Base-by-base conservation (phyloP, 108 stramenopile species). In the Ochromonas danica region DNA sequence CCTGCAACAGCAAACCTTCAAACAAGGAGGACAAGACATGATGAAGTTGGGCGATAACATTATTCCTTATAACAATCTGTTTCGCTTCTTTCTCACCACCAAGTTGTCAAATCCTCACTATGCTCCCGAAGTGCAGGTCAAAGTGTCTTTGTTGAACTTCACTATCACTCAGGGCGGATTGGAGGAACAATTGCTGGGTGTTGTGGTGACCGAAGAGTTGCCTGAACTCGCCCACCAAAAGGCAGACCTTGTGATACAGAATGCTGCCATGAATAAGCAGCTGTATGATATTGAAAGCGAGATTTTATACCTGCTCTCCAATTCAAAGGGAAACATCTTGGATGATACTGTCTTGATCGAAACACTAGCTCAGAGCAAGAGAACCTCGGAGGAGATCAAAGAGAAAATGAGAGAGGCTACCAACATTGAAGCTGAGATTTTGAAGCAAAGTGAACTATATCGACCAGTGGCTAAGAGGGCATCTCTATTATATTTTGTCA, bases 71-170 rank as follows among this genome's bases (percentile, higher is more conserved):
- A 85, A 88, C 79, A 87, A 89, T 38, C 60, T 42, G 3, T 90
- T 90, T 75, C 43, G 71, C 17, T 87, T 90, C 78, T 87, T 89
- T 77, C 83, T 90, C 79, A 90, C 89, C 36, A 90, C 90, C 42
- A 90, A 89, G 83, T 71, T 90, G 30, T 86, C 90, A 39, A 90
- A 90, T 75, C 90, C 90, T 31, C 85, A 88, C 57, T 88, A 88
- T 79, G 65, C 86, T 27, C 88, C 88, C 30, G 88, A 88, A 81
- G 86, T 88, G 33, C 77, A 84, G 43, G 90, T 90, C 51, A 90
- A 90, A 75, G 89, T 90, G 35, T 81, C 81, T 0, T 25, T 90
- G 62, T 71, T 90, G 31, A 90, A 89, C 84, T 90, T 90, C 72
- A 90, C 87, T 36, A 90, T 90, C 82, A 90, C 89, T 25, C 84